These are phyloP conservation scores for Cladorrhinum samala DNA, from an alignment of 495 filamentous ascomycete genomes.

Conservation along the genomic window DNA sequence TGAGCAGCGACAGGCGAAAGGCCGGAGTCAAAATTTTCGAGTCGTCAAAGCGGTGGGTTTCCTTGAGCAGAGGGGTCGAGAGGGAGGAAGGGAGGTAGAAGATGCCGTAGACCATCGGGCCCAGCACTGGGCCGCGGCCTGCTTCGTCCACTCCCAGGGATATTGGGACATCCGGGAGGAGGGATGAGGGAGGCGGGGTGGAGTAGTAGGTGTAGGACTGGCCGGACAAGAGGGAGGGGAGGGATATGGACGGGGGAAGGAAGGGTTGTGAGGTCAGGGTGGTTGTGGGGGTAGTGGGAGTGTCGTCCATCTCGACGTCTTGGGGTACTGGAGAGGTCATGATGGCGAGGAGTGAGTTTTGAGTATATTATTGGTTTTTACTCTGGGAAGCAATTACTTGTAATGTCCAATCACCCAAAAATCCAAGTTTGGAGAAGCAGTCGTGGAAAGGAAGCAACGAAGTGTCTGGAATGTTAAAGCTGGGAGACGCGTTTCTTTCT, in stretches of 20 bases:
- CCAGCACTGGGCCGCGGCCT: constrained; percentile 88
- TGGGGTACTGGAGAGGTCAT: constrained; percentile 35
- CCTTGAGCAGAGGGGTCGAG: constrained; percentile 65
- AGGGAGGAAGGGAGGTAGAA: constrained; percentile 70
- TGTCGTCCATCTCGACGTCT: constrained; percentile 37
- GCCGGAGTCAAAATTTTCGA: constrained; percentile 76
- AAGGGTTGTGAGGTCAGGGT: constrained; percentile 54
- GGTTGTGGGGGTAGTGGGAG: neutral
- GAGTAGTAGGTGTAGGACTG: constrained; percentile 83
- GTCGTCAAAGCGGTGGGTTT: constrained; percentile 81
- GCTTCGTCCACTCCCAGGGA: constrained; percentile 90
- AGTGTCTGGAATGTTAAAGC: too few species aligned
- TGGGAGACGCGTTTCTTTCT: constrained; percentile 9
- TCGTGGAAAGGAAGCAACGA: too few species aligned
- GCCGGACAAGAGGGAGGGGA: constrained; percentile 55
- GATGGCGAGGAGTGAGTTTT: neutral
- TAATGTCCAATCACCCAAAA: too few species aligned
- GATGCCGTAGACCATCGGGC: constrained; percentile 94
- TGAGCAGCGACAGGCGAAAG: constrained; percentile 70
- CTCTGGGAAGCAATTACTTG: too few species aligned
- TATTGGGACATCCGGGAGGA: constrained; percentile 20
- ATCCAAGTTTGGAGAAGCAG: too few species aligned
- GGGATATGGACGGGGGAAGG: constrained; percentile 73
- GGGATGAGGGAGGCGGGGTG: constrained; percentile 52
- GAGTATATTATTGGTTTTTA: too few species aligned